Conservation (phyloP, 768 basidiomycete genomes). For the Ramaria sp. region DNA sequence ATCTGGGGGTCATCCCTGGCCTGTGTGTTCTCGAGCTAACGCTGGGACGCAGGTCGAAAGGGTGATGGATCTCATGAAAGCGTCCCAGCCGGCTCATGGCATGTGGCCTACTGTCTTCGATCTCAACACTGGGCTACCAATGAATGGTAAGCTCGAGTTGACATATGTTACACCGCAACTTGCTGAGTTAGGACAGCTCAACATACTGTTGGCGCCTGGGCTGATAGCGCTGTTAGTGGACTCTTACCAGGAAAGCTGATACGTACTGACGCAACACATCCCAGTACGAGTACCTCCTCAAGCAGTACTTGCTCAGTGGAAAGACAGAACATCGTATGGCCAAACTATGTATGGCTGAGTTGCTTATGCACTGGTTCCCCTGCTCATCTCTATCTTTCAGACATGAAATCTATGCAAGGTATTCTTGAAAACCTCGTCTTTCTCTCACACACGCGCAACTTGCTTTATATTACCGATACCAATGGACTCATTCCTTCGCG, state of each 20-base stretch:
- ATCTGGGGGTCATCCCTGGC: too few relatives aligned
- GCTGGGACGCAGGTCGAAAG: slow-evolving; percentile 22
- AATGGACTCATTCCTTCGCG: slow-evolving; percentile 30
- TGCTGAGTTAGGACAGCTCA: background rate
- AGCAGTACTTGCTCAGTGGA: slow-evolving; percentile 15
- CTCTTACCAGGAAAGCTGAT: too few relatives aligned
- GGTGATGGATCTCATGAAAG: slow-evolving; percentile 21
- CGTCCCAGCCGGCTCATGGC: slow-evolving; percentile 1
- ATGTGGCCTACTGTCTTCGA: slow-evolving; percentile 14
- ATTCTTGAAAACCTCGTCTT: slow-evolving; percentile 42
- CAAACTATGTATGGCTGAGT: slow-evolving; percentile 15
- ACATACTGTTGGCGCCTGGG: slow-evolving; percentile 13
- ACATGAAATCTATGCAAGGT: slow-evolving; percentile 13
- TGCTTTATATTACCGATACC: slow-evolving; percentile 60
- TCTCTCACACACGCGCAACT: slow-evolving; percentile 48
- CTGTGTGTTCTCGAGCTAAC: too few relatives aligned
- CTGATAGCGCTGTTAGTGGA: slow-evolving; percentile 14
- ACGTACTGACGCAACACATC: background rate
- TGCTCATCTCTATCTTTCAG: slow-evolving; percentile 3
- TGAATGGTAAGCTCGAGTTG: slow-evolving; percentile 5
- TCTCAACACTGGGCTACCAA: slow-evolving; percentile 7
- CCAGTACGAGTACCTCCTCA: slow-evolving; percentile 19
- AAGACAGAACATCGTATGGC: slow-evolving; percentile 13
- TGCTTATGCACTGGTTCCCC: background rate
- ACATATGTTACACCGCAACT: background rate